phyloP scores from a whole-genome alignment of 352 stramenopile species.

The Globisporangium sylvaticum region DNA sequence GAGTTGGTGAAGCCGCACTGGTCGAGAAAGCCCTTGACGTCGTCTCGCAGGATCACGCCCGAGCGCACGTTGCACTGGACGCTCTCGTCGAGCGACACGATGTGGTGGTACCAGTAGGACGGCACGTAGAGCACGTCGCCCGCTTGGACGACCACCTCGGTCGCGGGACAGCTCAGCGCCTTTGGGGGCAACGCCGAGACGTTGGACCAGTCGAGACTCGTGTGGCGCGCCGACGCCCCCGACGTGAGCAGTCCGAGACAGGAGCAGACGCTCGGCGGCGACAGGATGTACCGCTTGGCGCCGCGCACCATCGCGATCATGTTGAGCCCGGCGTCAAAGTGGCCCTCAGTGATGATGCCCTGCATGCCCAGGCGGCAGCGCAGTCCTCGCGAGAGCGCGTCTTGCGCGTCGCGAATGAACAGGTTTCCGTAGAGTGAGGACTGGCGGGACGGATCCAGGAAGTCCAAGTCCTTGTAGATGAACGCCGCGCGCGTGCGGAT shows the following conservation, averaged over 20 bases:
- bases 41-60: slow-evolving; percentile 30
- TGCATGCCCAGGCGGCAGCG: slow-evolving; percentile 89
- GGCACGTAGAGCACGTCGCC: slow-evolving; percentile 95
- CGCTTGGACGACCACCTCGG: slow-evolving; percentile 89
- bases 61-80: slow-evolving; percentile 94
- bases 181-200: slow-evolving; percentile 23
- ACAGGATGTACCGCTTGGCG: slow-evolving; percentile 90
- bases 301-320: slow-evolving; percentile 91
- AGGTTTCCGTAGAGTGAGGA: slow-evolving; percentile 46
- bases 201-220: slow-evolving; percentile 90
- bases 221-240: slow-evolving; percentile 87
- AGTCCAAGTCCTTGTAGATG: slow-evolving; percentile 86
- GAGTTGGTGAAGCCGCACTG: slow-evolving; percentile 33
- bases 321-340: slow-evolving; percentile 93
- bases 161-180: slow-evolving; percentile 50
- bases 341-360: slow-evolving; percentile 90
- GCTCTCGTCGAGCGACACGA: slow-evolving; percentile 92
- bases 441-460: slow-evolving; percentile 86
- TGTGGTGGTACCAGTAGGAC: slow-evolving; percentile 95
- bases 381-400: slow-evolving; percentile 44
- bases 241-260: slow-evolving; percentile 72
- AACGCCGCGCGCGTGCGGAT: slow-evolving; percentile 41
- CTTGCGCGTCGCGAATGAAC: slow-evolving; percentile 39
- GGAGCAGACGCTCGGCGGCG: slow-evolving; percentile 83
- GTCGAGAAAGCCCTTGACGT: slow-evolving; percentile 31